Evolutionary conservation across 345 rosid species (phyloP), one percentile per base, ranked within the genome.

Genomic region (Draba incana): DNA sequence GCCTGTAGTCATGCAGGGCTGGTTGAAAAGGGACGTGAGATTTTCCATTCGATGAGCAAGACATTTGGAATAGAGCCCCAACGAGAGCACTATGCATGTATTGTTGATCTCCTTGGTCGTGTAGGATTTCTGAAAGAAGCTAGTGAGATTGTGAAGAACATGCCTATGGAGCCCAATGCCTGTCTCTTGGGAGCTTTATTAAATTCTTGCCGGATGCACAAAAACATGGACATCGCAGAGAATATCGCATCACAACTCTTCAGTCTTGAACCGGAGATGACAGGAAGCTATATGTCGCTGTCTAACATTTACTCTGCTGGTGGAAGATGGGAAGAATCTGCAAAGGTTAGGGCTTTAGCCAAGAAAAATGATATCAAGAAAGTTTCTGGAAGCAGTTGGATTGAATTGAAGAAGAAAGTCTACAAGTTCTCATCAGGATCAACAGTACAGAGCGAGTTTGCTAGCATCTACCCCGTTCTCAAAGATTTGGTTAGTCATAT

Each of bases 1-100:
- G 88, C 96, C 3, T 90, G 92, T 67, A 85, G 86, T 78, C 96
- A 84, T 62, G 80, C 88, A 28, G 92, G 96, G 56, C 81, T 90
- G 62, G 90, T 85, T 45, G 52, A 68, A 15, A 72, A 83, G 75
- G 97, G 88, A 8, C 84, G 81, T 43, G 62, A 37, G 15, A 53
- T 84, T 59, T 84, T 83, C 64, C 42, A 81, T 62, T 74, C 74
- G 11, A 86, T 86, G 90, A 27, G 41, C 14, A 43, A 9, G 16
- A 74, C 68, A 24, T 83, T 76, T 27, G 82, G 78, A 31, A 66
- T 84, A 39, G 77, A 82, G 72, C 90, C 88, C 5, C 75, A 66
- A 33, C 85, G 84, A 81, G 89, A 86, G 79, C 90, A 85, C 67
- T 80, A 88, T 77, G 84, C 97, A 43, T 83, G 84, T 75, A 67